Evolutionary conservation across 306 rosid species (phyloP), one percentile per base, ranked within the genome.

Genomic region (Argentina anserina): DNA sequence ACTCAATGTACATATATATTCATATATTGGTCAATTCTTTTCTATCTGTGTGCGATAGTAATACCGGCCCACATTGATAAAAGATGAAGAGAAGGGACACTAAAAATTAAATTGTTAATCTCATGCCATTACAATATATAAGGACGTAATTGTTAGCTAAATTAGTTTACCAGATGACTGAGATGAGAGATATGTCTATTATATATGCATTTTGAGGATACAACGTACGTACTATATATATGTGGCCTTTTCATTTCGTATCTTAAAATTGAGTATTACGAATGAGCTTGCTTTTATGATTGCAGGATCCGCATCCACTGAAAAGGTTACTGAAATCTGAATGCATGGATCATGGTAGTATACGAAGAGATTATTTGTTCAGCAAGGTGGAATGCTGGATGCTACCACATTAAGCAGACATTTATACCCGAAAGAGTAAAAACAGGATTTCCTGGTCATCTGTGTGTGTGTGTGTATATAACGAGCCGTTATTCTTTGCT

Each of bases 261-360:
- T n/a, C n/a, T 37, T 37, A 46, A 25, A 6, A 53, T 12, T 55
- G 61, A 55, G 4, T 55, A 23, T 58, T 7, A n/a, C n/a, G n/a
- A 28, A 13, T 58, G 64, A 59, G 65, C 28, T 52, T 70, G 37
- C 7, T 52, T 20, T 52, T 76, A 72, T 81, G 67, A 79, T 10
- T 67, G 84, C 93, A 90, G 97, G 93, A 78, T 88, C 82, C 82
- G 77, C 58, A 45, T 90, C 64, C 17, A 18, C 23, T 86, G 86
- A 90, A 69, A 33, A 2, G 55, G 65, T 23, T 66, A 56, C 17
- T 65, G 31, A 18, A 43, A 40, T 25, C 60, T 42, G 34, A 72
- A 65, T 43, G 66, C 6, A 56, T 70, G 46, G 33, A 33, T 33
- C 23, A 42, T 3, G 1, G 49, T 13, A 14, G 20, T 14, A 20